Conservation (phyloP, 2,329 filamentous ascomycete genomes). For the Epicoccum sorghinum region DNA sequence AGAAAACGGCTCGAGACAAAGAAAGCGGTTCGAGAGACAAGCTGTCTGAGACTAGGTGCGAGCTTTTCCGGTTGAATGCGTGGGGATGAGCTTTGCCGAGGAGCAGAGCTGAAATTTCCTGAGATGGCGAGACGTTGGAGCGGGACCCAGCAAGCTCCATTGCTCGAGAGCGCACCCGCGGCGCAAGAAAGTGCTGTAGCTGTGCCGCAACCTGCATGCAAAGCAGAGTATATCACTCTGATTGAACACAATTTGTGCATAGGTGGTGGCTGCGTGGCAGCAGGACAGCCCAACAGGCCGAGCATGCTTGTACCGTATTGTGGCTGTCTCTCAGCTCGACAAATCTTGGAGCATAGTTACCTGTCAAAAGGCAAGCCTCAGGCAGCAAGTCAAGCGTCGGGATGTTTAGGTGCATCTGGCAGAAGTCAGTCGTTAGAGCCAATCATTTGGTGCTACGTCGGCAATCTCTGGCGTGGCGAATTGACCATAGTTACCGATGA, state of each 20-base stretch:
- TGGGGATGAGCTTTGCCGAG: too few species aligned
- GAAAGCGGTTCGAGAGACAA: background rate
- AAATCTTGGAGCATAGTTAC: background rate
- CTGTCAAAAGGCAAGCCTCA: conserved; percentile 3
- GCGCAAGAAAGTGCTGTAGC: too few species aligned
- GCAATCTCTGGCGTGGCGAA: conserved; percentile 6
- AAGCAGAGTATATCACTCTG: too few species aligned
- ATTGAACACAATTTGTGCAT: background rate
- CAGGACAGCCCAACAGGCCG: background rate
- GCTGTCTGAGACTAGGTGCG: background rate
- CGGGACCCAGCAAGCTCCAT: too few species aligned
- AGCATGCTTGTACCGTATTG: conserved; percentile 1
- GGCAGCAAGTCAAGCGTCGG: background rate
- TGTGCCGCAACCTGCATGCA: too few species aligned
- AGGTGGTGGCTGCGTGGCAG: background rate
- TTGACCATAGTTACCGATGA: conserved; percentile 7
- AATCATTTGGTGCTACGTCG: background rate
- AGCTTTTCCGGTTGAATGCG: too few species aligned
- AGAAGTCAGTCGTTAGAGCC: background rate
- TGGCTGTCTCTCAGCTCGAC: background rate
- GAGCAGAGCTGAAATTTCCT: too few species aligned
- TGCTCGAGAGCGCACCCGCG: too few species aligned
- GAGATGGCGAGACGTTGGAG: too few species aligned
- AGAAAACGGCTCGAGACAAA: background rate
- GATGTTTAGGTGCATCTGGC: background rate